A percentile compares a stretch with the other conserved stretches of the same genome.
Conservation (phyloP, 192 early-diverging fungal genomes). For the Oehlia diaphana region DNA sequence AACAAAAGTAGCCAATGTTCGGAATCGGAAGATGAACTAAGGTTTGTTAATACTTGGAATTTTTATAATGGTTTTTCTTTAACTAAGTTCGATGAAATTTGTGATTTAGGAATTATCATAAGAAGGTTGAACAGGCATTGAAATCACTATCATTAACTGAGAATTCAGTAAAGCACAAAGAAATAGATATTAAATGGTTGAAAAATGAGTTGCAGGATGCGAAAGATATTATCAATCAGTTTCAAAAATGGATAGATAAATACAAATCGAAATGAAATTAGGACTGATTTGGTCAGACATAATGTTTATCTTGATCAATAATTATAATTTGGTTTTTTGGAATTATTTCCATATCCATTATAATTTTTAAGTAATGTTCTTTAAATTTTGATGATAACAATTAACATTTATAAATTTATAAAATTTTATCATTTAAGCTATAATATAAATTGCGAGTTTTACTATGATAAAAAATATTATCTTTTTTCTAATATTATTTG, state of each 20-base stretch:
- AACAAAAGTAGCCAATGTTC: neutral
- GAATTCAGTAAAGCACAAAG: neutral
- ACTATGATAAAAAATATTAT: too few species aligned
- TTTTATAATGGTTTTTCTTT: neutral
- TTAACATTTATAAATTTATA: too few species aligned
- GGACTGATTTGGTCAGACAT: too few species aligned
- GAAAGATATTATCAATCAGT: neutral
- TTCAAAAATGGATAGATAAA: neutral
- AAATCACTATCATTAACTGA: neutral
- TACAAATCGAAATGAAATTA: neutral
- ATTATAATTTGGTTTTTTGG: too few species aligned
- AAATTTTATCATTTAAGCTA: too few species aligned
- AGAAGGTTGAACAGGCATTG: neutral
- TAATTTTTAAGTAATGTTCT: too few species aligned
- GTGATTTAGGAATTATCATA: neutral
- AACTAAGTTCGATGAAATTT: neutral
- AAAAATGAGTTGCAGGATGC: neutral
- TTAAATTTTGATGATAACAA: too few species aligned
- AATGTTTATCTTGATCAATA: too few species aligned
- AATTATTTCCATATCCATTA: too few species aligned
- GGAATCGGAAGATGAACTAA: constrained; percentile 7
- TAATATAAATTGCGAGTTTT: too few species aligned
- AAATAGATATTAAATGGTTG: neutral
- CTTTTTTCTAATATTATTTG: too few species aligned
- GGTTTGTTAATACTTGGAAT: neutral